Conservation (phyloP, 352 stramenopile genomes). For the Globisporangium megalacanthum region DNA sequence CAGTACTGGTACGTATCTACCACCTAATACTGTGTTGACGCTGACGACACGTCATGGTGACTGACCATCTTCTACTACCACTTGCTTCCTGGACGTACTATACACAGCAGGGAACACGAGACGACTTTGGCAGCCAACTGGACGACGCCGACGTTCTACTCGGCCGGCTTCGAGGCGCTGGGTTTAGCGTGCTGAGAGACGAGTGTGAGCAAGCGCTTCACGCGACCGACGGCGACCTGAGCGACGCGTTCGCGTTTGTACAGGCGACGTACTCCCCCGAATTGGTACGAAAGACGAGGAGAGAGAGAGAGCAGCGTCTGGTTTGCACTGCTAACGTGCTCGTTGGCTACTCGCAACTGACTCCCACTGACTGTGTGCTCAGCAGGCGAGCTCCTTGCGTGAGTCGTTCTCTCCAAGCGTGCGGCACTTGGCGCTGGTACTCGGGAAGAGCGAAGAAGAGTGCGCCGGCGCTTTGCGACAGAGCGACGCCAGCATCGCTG, state of each 20-base stretch:
- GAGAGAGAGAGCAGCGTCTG: too few species aligned
- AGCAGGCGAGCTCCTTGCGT: constrained; percentile 7
- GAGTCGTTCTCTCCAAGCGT: constrained; percentile 33
- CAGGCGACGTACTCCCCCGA: constrained; percentile 9
- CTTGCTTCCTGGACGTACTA: not conserved
- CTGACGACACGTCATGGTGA: not conserved
- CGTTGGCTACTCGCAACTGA: not conserved
- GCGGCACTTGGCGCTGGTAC: constrained; percentile 39
- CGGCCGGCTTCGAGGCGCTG: constrained; percentile 23
- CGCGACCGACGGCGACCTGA: constrained; percentile 21
- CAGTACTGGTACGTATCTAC: not conserved
- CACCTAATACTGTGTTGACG: not conserved
- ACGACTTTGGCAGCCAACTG: not conserved
- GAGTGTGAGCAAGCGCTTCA: constrained; percentile 43
- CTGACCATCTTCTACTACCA: not conserved
- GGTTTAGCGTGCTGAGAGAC: constrained; percentile 16
- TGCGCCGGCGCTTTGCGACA: constrained; percentile 56
- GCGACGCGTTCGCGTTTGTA: constrained; percentile 18
- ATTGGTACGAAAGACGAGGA: constrained; percentile 17
- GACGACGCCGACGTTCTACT: constrained; percentile 14
- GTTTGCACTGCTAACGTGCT: not conserved
- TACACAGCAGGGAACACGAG: not conserved
- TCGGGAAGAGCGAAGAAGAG: constrained; percentile 39
- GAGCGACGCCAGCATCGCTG: constrained; percentile 41
- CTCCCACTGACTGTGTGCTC: not conserved